Base-by-base conservation (phyloP, 352 stramenopile genomes). In the Phytopythium helicoides region DNA sequence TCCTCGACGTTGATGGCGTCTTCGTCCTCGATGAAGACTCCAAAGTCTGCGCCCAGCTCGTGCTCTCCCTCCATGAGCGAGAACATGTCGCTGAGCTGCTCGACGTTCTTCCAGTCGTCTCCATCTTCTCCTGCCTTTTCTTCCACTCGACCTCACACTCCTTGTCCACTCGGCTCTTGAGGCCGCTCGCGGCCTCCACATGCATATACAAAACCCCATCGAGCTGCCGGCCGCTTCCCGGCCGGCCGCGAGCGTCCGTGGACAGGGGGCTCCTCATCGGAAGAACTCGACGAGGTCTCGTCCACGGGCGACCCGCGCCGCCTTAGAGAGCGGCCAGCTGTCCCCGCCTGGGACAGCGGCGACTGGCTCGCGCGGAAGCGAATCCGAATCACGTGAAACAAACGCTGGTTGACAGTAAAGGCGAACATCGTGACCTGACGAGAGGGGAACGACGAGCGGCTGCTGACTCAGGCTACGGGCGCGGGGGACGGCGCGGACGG, bases 1-100 rank as follows among this genome's bases (percentile, higher is more conserved):
- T 84, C 71, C 45, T 87, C 76, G 37, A 82, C 62, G 40, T 82
- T 78, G 18, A 78, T 44, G 49, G 64, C 71, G 45, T 86, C 71
- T 12, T 83, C 67, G 10, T 71, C 66, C 49, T 85, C 65, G 10
- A 81, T 58, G 26, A 82, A 71, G 11, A 81, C 58, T 47, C 68
- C 67, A 28, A 77, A 81, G 49, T 85, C 68, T 53, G 76, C 56
- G 12, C 47, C 53, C 5, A 58, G 49, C 35, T 54, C 56, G 47
- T 69, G 62, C 25, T 82, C 66, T 40, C 68, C 62, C 59, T 85
- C 71, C 48, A 83, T 76, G 48, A 54, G 71, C 51, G 63, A 70
- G 38, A 86, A 76, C 59, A 86, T 52, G 26, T 82, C 74, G 38
- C 61, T 86, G 21, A 86, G 60, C 44, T 76, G 60, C 37, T 88